Evolutionary conservation across 306 rosid species (phyloP).

Genomic region (Leucaena leucocephala): DNA sequence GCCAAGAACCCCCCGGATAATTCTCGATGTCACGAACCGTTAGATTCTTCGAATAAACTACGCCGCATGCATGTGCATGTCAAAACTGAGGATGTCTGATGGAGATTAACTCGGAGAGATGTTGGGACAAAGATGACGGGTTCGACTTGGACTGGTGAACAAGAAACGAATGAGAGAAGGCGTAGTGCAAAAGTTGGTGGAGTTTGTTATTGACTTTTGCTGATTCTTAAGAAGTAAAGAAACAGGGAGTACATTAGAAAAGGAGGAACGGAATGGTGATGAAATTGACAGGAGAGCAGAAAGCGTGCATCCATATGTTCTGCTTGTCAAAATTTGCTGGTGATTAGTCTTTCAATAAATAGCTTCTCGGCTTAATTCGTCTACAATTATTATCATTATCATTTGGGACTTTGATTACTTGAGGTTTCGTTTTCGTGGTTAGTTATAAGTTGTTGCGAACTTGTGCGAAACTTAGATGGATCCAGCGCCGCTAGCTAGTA

Average conservation of each 20-base stretch:
- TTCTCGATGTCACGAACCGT: conserved; percentile 31
- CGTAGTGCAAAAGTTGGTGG: conserved; percentile 48
- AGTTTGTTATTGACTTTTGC: conserved; percentile 67
- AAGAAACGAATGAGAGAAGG: conserved; percentile 30
- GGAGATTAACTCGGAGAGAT: conserved; percentile 1
- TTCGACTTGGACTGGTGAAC: conserved; percentile 67
- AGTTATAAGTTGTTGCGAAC: conserved; percentile 48
- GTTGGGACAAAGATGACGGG: conserved; percentile 20
- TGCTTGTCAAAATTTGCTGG: conserved; percentile 36
- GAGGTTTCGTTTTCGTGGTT: conserved; percentile 48
- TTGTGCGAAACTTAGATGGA: background rate
- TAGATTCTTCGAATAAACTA: conserved; percentile 44
- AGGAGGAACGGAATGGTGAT: background rate
- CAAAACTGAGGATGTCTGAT: conserved; percentile 8
- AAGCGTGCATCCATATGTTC: background rate
- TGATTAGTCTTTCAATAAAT: conserved; percentile 16
- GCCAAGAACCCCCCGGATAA: conserved; percentile 6
- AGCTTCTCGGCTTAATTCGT: background rate
- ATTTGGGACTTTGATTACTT: conserved; percentile 32
- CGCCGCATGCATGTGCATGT: conserved; percentile 11
- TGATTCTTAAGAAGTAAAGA: conserved; percentile 37
- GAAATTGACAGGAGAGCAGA: conserved; percentile 19
- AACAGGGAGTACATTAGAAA: background rate
- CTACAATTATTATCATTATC: background rate
- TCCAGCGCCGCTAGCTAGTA: background rate